Evolutionary conservation across 2,329 filamentous ascomycete species (phyloP).

Genomic region (Tolypocladium inflatum): DNA sequence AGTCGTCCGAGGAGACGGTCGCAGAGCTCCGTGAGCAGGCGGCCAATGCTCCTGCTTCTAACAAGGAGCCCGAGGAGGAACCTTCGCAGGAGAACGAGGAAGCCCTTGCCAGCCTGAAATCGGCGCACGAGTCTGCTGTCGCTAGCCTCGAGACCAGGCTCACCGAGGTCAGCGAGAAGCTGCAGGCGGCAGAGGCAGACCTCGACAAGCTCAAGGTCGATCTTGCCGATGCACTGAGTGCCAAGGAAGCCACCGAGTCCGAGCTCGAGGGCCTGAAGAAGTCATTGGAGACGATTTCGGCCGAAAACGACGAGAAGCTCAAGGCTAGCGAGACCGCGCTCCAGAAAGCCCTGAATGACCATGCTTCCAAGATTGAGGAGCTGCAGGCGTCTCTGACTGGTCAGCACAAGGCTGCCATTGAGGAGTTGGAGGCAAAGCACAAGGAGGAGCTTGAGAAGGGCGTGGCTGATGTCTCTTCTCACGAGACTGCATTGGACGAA

Average conservation of each 20-base stretch:
- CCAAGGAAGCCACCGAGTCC: constrained; percentile 37
- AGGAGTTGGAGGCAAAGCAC: constrained; percentile 44
- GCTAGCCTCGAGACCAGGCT: constrained; percentile 37
- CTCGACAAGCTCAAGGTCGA: constrained; percentile 40
- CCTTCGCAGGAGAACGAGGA: constrained; percentile 32
- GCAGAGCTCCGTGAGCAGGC: constrained; percentile 43
- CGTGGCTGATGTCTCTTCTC: constrained; percentile 31
- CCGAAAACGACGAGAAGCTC: constrained; percentile 24
- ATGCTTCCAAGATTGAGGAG: constrained; percentile 37
- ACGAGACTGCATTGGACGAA: constrained; percentile 39
- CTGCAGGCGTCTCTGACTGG: constrained; percentile 39
- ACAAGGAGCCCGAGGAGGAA: constrained; percentile 28
- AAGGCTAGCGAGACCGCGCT: constrained; percentile 21
- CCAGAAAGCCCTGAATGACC: constrained; percentile 33
- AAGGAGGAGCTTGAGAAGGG: constrained; percentile 38
- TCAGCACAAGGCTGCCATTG: constrained; percentile 38
- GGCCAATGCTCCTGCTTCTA: constrained; percentile 26
- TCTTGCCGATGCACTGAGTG: constrained; percentile 34
- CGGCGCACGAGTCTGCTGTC: constrained; percentile 39
- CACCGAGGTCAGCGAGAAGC: constrained; percentile 38
- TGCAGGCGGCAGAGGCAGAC: constrained; percentile 40
- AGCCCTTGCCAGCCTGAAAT: constrained; percentile 36
- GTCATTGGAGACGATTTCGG: constrained; percentile 34
- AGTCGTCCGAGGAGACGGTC: constrained; percentile 45
- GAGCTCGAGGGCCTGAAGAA: constrained; percentile 40